These are phyloP conservation scores for Emmonsia crescens DNA, from an alignment of 2,329 filamentous ascomycete genomes.

Conservation along the genomic window DNA sequence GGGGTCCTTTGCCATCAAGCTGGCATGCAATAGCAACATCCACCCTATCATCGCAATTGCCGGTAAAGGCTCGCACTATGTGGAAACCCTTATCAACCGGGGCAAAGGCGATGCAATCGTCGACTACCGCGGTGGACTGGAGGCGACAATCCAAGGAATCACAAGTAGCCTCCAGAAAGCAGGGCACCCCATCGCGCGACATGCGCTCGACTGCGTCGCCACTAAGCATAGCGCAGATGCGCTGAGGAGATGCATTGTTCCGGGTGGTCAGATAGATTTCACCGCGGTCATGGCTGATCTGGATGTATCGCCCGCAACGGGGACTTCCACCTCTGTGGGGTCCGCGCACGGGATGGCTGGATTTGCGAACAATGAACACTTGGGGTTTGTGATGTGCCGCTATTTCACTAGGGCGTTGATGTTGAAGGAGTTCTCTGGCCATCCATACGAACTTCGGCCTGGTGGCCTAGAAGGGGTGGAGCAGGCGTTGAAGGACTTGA, in stretches of 20 bases:
- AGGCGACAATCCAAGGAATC: slow-evolving; percentile 39
- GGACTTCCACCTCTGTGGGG: slow-evolving; percentile 28
- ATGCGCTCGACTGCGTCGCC: slow-evolving; percentile 47
- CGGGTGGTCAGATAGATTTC: slow-evolving; percentile 29
- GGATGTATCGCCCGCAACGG: slow-evolving; percentile 15
- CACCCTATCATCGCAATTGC: slow-evolving; percentile 53
- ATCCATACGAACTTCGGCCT: slow-evolving; percentile 41
- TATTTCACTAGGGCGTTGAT: slow-evolving; percentile 37
- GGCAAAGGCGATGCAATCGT: slow-evolving; percentile 47
- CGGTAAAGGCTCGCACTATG: slow-evolving; percentile 41
- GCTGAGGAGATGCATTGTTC: slow-evolving; percentile 35
- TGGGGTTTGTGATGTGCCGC: slow-evolving; percentile 36
- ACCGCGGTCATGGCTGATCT: slow-evolving; percentile 37
- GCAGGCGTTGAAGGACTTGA: slow-evolving; percentile 44
- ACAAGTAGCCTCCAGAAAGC: slow-evolving; percentile 29
- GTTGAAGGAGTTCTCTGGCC: slow-evolving; percentile 40
- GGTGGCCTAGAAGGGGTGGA: slow-evolving; percentile 42
- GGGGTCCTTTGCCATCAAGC: slow-evolving; percentile 48
- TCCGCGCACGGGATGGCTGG: slow-evolving; percentile 21
- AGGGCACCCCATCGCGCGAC: slow-evolving; percentile 22
- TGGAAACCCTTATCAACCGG: slow-evolving; percentile 42
- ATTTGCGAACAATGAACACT: slow-evolving; percentile 27
- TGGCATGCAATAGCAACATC: slow-evolving; percentile 45
- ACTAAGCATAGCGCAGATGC: slow-evolving; percentile 42
- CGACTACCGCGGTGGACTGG: slow-evolving; percentile 50